These are phyloP conservation scores for Cladorrhinum samala DNA, from an alignment of 495 filamentous ascomycete genomes.

Conservation along the genomic window DNA sequence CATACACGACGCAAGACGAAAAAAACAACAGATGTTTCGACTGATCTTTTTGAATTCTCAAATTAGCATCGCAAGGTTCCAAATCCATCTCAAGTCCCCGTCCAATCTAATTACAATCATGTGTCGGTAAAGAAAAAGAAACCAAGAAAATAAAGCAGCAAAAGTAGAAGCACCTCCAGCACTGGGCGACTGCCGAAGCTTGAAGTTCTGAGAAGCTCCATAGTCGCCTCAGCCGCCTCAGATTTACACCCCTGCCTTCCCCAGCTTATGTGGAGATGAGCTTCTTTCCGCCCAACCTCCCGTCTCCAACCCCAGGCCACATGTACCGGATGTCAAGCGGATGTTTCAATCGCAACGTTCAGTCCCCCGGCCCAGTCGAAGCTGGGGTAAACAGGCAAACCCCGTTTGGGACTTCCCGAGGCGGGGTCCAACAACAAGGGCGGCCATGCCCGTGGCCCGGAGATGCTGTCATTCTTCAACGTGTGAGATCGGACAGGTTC, in stretches of 20 bases:
- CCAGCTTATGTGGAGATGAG: too few relatives aligned
- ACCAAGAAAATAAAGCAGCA: neutral
- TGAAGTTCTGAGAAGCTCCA: too few relatives aligned
- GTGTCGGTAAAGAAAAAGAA: neutral
- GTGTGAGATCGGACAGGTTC: slow-evolving; percentile 25
- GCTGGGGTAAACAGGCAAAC: neutral
- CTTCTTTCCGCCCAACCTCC: too few relatives aligned
- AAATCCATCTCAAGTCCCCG: neutral
- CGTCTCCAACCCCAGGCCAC: too few relatives aligned
- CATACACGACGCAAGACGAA: too few relatives aligned
- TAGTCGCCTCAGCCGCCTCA: too few relatives aligned
- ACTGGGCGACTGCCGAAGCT: too few relatives aligned
- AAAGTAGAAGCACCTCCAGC: neutral
- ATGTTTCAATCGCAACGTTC: neutral
- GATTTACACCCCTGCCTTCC: too few relatives aligned
- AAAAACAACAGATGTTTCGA: neutral
- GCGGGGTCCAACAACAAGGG: too few relatives aligned
- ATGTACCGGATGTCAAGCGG: neutral
- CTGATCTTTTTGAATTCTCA: neutral
- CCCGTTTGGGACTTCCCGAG: neutral
- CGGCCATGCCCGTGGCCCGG: too few relatives aligned
- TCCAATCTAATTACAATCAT: slow-evolving; percentile 1
- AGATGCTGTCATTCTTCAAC: slow-evolving; percentile 14
- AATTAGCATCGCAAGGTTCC: neutral
- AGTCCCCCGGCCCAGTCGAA: neutral